phyloP scores from a whole-genome alignment of 768 basidiomycete species.

The Termitomyces sp. region DNA sequence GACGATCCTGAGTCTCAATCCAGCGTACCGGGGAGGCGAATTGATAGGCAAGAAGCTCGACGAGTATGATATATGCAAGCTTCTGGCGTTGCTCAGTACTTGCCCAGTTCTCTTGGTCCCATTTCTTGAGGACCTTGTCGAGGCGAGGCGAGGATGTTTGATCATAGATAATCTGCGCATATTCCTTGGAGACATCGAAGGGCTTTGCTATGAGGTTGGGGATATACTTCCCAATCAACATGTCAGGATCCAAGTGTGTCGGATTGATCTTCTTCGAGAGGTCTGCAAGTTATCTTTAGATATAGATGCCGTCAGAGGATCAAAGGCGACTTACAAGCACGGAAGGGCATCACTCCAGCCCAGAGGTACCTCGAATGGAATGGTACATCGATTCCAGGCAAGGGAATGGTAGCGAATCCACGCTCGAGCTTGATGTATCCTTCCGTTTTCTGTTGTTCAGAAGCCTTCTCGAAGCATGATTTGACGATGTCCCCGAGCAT shows the following conservation, averaged over 20 bases:
- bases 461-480: constrained; percentile 68
- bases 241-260: constrained; percentile 86
- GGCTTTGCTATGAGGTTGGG: constrained; percentile 93
- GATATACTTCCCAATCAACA: constrained; percentile 92
- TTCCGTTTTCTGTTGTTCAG: constrained; percentile 72
- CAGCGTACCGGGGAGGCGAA: constrained; percentile 98
- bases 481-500: constrained; percentile 92
- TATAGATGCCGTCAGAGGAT: background rate
- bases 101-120: constrained; percentile 91
- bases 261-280: constrained; percentile 98
- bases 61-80: constrained; percentile 92
- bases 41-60: constrained; percentile 96
- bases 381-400: constrained; percentile 97
- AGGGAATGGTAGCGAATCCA: constrained; percentile 92
- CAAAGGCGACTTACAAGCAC: constrained; percentile 67
- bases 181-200: constrained; percentile 77
- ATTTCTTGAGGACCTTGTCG: constrained; percentile 88
- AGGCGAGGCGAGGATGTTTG: constrained; percentile 95
- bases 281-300: constrained; percentile 38
- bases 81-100: constrained; percentile 79
- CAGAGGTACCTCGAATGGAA: constrained; percentile 99
- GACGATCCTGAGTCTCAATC: constrained; percentile 97
- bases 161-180: constrained; percentile 93
- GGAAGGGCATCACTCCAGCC: constrained; percentile 97
- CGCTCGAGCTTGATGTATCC: constrained; percentile 94